phyloP scores from a whole-genome alignment of 2,329 filamentous ascomycete species.

The Fusarium globosum region DNA sequence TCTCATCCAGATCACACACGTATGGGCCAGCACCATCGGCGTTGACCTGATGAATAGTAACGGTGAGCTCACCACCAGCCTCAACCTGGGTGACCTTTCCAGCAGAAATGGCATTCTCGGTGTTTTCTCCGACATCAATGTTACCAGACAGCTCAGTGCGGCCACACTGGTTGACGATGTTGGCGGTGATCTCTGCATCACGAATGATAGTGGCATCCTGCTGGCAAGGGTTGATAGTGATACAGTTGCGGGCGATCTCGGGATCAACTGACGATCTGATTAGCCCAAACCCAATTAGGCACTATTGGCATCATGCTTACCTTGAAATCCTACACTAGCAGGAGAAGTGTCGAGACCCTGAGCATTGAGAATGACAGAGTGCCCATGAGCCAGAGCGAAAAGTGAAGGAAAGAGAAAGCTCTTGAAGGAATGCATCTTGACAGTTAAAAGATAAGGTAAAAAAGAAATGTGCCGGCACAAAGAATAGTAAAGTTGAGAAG shows the following conservation, averaged over 20 bases:
- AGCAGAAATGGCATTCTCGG: conserved; percentile 61
- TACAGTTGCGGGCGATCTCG: conserved; percentile 70
- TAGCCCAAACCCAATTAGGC: rapidly evolving
- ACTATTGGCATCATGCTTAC: conserved; percentile 37
- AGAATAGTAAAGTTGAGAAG: conserved; percentile 7
- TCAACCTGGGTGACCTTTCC: conserved; percentile 61
- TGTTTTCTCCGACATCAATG: conserved; percentile 70
- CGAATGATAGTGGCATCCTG: conserved; percentile 73
- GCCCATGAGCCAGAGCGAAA: conserved; percentile 44
- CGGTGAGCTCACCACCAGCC: conserved; percentile 58
- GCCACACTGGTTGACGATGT: conserved; percentile 70
- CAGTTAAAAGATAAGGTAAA: neutral
- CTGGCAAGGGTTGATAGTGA: conserved; percentile 72
- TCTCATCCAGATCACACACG: conserved; percentile 63
- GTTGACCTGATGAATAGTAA: conserved; percentile 76
- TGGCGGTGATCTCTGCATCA: conserved; percentile 63
- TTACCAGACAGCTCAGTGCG: conserved; percentile 69
- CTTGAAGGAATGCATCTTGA: conserved; percentile 35
- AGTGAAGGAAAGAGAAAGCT: conserved; percentile 31
- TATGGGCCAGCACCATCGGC: conserved; percentile 72
- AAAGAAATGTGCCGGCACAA: conserved; percentile 39
- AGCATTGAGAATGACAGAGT: conserved; percentile 60
- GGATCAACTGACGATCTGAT: conserved; percentile 56
- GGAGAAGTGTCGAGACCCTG: conserved; percentile 60
- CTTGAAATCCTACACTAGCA: conserved; percentile 61